A percentile compares a stretch with the other conserved stretches of the same genome.
Conservation (phyloP, 2,329 filamentous ascomycete genomes). For the Raffaelea ambrosiae region DNA sequence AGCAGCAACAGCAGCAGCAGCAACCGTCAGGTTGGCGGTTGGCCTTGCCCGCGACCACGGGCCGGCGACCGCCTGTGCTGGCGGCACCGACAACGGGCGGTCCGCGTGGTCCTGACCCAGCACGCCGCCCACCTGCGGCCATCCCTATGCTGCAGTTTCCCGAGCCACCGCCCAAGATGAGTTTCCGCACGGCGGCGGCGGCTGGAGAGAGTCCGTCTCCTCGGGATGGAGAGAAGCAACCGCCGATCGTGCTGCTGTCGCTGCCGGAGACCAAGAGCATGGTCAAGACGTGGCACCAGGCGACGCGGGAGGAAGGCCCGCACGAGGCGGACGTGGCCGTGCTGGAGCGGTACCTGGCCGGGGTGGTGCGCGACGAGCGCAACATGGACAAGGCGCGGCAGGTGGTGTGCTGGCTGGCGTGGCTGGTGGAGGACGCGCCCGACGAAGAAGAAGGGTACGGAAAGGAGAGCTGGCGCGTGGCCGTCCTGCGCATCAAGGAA, state of each 20-base stretch:
- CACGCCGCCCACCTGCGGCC: constrained; percentile 1
- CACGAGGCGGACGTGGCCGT: constrained; percentile 70
- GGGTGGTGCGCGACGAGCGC: constrained; percentile 66
- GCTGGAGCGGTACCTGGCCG: constrained; percentile 61
- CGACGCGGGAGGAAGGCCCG: constrained; percentile 66
- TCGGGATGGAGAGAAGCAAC: not conserved
- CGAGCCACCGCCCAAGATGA: constrained; percentile 32
- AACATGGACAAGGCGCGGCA: constrained; percentile 86
- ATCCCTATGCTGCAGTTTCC: constrained; percentile 35
- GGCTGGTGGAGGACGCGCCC: constrained; percentile 42
- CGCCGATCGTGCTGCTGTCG: constrained; percentile 27
- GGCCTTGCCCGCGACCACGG: no score
- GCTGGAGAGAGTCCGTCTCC: no score
- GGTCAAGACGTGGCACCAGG: constrained; percentile 65
- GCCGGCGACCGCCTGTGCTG: no score
- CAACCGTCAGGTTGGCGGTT: no score
- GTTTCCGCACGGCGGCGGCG: constrained; percentile 35
- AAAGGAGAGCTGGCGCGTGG: constrained; percentile 36
- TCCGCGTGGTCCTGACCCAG: not conserved
- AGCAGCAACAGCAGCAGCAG: not conserved
- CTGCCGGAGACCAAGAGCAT: constrained; percentile 61
- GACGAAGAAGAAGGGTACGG: constrained; percentile 18
- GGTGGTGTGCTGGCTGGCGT: constrained; percentile 65
- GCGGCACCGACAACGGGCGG: not conserved
- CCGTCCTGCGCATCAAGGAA: constrained; percentile 33